Base-by-base conservation (phyloP, 1,139 yeast genomes). In the Candida pseudoviswanathii region DNA sequence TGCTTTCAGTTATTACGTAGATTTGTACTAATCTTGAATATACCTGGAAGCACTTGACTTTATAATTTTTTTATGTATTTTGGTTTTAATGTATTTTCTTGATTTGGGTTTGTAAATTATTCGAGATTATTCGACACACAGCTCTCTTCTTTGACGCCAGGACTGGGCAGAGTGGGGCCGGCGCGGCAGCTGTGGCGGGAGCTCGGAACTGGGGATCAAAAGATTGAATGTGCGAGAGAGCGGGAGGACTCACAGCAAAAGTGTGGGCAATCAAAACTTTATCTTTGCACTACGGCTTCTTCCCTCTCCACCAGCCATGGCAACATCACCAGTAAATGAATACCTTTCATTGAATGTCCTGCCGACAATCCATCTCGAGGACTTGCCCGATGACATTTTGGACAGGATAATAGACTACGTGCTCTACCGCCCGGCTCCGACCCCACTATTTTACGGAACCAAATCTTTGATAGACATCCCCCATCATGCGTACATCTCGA, bases 301-400 rank as follows among this genome's bases (percentile, higher is more conserved):
- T 11, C 24, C 16, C 24, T 24, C 21, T 33, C 24, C 30, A 27
- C 6, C 30, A 27, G 11, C 29, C 9, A 5, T 5, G 16, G 10
- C 21, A 27, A 39, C 29, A 33, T 39, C 42, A 27, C 42, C 42
- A 11, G 26, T 39, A 16, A 39, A 27, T 27, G 42, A 39, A 39
- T 27, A 27, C 10, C 32, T 39, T 16, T 39, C 33, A 2, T 39
- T 39, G 10, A 11, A 27, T n/a, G 25, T 26, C 8, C 10, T 29
- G n/a, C 39, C 30, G 10, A 39, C 7, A 2, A 42, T 50, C 8
- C 48, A 43, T 42, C 42, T 56, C 10, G 53, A 49, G 30, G 54
- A 52, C 29, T 47, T 64, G 29, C 67, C 70, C 0, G 34, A 41
- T 2, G 68, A 65, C 36, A 54, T 64, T 16, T n/a, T 64, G 25